These are phyloP conservation scores for Vanderwaltozyma verrucispora DNA, from an alignment of 805 yeast genomes.

Conservation along the genomic window DNA sequence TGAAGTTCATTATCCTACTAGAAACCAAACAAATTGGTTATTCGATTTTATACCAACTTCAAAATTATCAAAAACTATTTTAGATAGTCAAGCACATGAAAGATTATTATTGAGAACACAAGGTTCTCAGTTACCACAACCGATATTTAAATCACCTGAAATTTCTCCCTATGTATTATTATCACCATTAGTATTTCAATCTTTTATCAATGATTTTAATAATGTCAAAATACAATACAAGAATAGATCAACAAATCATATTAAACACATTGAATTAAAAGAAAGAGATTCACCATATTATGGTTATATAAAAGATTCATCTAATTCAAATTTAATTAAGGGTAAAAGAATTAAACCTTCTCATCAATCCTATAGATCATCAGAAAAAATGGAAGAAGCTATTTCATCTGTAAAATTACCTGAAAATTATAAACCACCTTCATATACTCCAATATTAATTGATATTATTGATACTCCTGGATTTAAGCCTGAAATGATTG, in stretches of 20 bases:
- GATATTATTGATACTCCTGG: conserved; percentile 73
- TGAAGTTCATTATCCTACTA: conserved; percentile 70
- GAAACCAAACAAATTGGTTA: conserved; percentile 47
- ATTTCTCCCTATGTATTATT: conserved; percentile 23
- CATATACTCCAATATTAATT: conserved; percentile 46
- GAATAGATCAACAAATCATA: conserved; percentile 3
- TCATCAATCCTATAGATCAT: background rate
- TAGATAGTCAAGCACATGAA: conserved; percentile 39
- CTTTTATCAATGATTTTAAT: conserved; percentile 21
- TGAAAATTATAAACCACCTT: conserved; percentile 36
- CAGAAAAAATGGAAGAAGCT: conserved; percentile 1
- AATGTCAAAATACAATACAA: conserved; percentile 3
- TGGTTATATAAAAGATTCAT: conserved; percentile 1
- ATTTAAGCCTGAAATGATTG: conserved; percentile 52
- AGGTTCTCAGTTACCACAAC: conserved; percentile 17
- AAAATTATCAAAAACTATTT: conserved; percentile 30
- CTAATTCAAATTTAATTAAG: background rate
- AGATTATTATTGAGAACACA: conserved; percentile 31
- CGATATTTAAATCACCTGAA: conserved; percentile 25
- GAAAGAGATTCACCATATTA: conserved; percentile 7
- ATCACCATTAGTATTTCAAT: conserved; percentile 32
- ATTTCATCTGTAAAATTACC: conserved; percentile 7
- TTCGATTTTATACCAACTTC: conserved; percentile 42
- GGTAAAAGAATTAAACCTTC: background rate
- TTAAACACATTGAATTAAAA: conserved; percentile 7